A percentile compares a stretch with the other conserved stretches of the same genome.
These are phyloP conservation scores for Areca catechu DNA, from an alignment of 176 grass and related monocot species.

Conservation along the genomic window DNA sequence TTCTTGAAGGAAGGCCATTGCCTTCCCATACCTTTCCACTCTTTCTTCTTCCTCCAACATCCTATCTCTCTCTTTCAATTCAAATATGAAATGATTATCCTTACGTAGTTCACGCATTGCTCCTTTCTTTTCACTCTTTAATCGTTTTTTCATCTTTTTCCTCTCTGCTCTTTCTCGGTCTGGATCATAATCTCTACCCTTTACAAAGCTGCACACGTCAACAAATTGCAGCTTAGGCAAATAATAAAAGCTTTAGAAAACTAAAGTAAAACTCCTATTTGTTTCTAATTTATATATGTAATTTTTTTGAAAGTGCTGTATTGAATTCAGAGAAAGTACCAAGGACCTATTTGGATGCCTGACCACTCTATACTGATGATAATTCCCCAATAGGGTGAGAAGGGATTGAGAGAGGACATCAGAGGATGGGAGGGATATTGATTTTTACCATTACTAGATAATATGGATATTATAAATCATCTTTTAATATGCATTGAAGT, in stretches of 20 bases:
- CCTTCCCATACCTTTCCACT: conserved; percentile 55
- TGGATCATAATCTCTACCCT: conserved; percentile 89
- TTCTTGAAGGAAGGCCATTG: conserved; percentile 75
- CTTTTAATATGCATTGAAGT: no score
- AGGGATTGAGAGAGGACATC: no score
- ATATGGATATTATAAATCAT: no score
- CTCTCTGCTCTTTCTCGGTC: conserved; percentile 78
- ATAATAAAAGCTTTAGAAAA: neutral
- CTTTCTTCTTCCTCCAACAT: conserved; percentile 58
- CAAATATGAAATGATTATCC: conserved; percentile 64
- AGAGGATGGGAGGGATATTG: no score
- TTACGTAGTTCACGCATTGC: conserved; percentile 65
- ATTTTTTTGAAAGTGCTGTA: no score
- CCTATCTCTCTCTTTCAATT: conserved; percentile 57
- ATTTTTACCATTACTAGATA: no score
- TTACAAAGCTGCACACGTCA: conserved; percentile 60
- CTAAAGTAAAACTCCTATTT: no score
- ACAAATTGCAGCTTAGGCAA: neutral
- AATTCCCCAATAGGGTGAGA: no score
- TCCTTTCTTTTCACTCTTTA: conserved; percentile 76
- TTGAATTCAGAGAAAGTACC: no score
- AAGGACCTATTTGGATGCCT: no score
- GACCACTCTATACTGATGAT: no score
- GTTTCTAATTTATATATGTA: no score
- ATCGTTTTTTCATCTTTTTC: conserved; percentile 65